These are phyloP conservation scores for Trichoderma orchidacearum DNA, from an alignment of 495 filamentous ascomycete species.

Conservation along the genomic window DNA sequence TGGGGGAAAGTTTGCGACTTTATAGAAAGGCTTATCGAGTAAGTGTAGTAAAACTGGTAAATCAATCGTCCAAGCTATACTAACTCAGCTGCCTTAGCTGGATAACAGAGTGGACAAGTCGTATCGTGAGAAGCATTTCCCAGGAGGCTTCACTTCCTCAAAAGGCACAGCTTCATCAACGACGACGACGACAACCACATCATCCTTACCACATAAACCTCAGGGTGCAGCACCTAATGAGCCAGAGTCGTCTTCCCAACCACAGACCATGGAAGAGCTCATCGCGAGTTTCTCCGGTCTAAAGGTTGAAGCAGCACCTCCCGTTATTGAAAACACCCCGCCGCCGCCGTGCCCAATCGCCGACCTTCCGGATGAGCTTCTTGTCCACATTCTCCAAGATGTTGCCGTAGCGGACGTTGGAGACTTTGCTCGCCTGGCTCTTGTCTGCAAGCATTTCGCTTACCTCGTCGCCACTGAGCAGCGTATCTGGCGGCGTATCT, in stretches of 20 bases:
- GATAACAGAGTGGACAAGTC: not conserved
- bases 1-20: slow-evolving; percentile 79
- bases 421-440: slow-evolving; percentile 61
- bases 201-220: not conserved
- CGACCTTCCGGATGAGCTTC: slow-evolving; percentile 65
- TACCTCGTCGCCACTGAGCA: slow-evolving; percentile 78
- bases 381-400: slow-evolving; percentile 45
- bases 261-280: slow-evolving; percentile 46
- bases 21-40: slow-evolving; percentile 87
- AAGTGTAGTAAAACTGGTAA: no score
- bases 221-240: no score
- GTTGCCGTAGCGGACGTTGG: slow-evolving; percentile 66
- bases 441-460: slow-evolving; percentile 77
- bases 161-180: not conserved
- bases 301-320: slow-evolving; percentile 41
- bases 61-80: no score
- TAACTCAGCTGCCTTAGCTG: not conserved
- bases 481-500: slow-evolving; percentile 75
- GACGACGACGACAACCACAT: not conserved
- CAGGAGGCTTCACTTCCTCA: not conserved
- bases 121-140: slow-evolving; percentile 5
- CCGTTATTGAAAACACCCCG: slow-evolving; percentile 47
- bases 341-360: slow-evolving; percentile 67
- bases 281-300: slow-evolving; percentile 60
- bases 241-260: slow-evolving; percentile 3